Evolutionary conservation across 1,284 basidiomycete species (phyloP).

Genomic region (Leccinum fallax): DNA sequence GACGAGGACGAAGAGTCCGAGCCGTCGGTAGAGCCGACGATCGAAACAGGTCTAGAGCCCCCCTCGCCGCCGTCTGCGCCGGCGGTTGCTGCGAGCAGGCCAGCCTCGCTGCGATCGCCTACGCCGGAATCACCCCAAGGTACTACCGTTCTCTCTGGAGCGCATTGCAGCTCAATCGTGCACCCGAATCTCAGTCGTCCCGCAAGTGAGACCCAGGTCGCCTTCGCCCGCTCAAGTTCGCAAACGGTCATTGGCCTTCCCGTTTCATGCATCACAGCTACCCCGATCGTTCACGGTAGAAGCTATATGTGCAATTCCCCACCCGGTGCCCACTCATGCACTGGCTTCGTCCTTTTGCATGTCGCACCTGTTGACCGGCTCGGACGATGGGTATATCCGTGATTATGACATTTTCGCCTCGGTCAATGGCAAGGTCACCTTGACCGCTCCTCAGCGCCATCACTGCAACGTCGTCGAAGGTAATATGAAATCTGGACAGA

Average conservation of each 20-base stretch:
- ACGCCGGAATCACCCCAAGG: slow-evolving; percentile 35
- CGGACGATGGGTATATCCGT: slow-evolving; percentile 92
- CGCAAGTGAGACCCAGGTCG: slow-evolving; percentile 50
- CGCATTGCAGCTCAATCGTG: slow-evolving; percentile 11
- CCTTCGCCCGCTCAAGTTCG: slow-evolving; percentile 65
- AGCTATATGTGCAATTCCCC: slow-evolving; percentile 89
- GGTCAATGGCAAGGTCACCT: slow-evolving; percentile 84
- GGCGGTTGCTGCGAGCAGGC: slow-evolving; percentile 10
- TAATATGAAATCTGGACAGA: slow-evolving; percentile 86
- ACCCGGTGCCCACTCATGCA: slow-evolving; percentile 85
- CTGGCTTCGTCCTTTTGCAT: slow-evolving; percentile 87
- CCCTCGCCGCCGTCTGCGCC: slow-evolving; percentile 30
- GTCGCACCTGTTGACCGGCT: slow-evolving; percentile 88
- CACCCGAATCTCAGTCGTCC: slow-evolving; percentile 24
- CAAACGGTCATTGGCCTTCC: slow-evolving; percentile 43
- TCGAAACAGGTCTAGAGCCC: slow-evolving; percentile 24
- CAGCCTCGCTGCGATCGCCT: slow-evolving; percentile 26
- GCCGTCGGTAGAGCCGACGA: slow-evolving; percentile 29
- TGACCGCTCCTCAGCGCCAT: slow-evolving; percentile 88
- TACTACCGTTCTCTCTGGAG: slow-evolving; percentile 10
- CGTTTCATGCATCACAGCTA: slow-evolving; percentile 24
- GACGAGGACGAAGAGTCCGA: slow-evolving; percentile 52
- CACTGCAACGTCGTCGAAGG: slow-evolving; percentile 91
- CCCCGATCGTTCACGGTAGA: slow-evolving; percentile 84
- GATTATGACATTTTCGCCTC: slow-evolving; percentile 91